Percentiles rank a stretch among this genome's conserved stretches.
Evolutionary conservation across 2,329 filamentous ascomycete genomes (phyloP).

Genomic region (Pseudogymnoascus sp.): DNA sequence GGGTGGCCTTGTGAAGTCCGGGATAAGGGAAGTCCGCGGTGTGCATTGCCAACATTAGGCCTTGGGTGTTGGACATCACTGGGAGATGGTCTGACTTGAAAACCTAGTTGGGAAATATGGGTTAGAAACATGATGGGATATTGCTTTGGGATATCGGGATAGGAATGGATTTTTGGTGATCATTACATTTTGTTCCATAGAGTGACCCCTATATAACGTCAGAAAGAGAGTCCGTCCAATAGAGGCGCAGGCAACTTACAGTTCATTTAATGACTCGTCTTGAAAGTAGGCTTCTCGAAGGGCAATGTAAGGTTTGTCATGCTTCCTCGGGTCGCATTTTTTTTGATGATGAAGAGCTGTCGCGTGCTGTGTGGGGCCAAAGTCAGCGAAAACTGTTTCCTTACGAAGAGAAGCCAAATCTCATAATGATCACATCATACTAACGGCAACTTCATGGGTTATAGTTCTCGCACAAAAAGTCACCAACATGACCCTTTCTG

Average conservation of each 20-base stretch:
- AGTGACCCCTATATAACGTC: not conserved
- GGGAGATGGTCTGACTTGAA: not conserved
- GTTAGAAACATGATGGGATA: not conserved
- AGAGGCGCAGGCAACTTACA: not conserved
- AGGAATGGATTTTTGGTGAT: not conserved
- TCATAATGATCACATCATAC: not conserved
- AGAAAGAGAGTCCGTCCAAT: not conserved
- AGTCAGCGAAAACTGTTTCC: not conserved
- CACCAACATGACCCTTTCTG: not conserved
- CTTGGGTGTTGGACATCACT: not conserved
- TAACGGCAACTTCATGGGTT: not conserved
- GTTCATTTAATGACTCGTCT: not conserved
- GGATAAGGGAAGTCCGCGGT: not conserved
- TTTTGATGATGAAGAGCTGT: not conserved
- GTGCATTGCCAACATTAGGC: not conserved
- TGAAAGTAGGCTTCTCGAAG: not conserved
- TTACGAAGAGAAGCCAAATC: not conserved
- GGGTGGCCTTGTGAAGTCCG: too few relatives aligned
- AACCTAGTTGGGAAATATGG: not conserved
- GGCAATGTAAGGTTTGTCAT: not conserved
- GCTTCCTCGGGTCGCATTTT: not conserved
- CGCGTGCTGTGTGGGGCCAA: not conserved
- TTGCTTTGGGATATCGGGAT: not conserved
- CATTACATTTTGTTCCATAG: not conserved
- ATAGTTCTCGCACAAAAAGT: not conserved